Base-by-base conservation (phyloP, 129 eudicot genomes). In the Tanacetum coccineum region DNA sequence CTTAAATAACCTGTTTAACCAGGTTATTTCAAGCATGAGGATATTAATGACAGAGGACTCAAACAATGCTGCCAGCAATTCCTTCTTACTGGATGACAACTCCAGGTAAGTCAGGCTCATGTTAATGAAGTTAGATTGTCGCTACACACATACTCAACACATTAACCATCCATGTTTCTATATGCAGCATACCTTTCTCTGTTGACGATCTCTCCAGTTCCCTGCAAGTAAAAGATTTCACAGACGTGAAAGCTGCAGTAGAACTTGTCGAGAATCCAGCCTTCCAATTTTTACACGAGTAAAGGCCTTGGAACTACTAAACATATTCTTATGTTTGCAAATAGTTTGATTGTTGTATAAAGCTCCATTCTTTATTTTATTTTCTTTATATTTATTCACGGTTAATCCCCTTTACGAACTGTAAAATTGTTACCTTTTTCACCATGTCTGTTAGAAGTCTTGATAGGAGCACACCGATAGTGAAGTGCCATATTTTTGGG, bases 21-120 rank as follows among this genome's bases (percentile, higher is more conserved):
- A 92, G 98, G 98, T 92, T 49, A 88, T 92, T 59, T 81, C 95
- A 59, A 88, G 89, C 82, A 92, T 92, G 98, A 86, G 89, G 80
- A 77, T 92, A 62, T 71, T 87, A 42, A 92, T 92, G 98, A 92
- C 96, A 11, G 98, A 92, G 71, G 96, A 92, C 71, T 81, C 91
- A 9, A 92, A 86, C 82, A 80, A 70, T 76, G 88, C 95, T 63
- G 81, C 57, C 68, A 81, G 91, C 75, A 88, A 69, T 81, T 88
- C 98, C 18, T 92, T 87, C 66, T 62, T 88, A 76, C 80, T 92
- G 73, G 98, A 92, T 74, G 98, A 92, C 78, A 81, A 80, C 77
- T 86, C 95, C 73, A 88, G 98, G 98, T 91, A 72, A 59, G 17
- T 59, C 21, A 9, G 64, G 7, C 8, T 59, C 19, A 36, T 28